Base-by-base conservation (phyloP, 352 stramenopile species). In the Phytophthora pseudosyringae region DNA sequence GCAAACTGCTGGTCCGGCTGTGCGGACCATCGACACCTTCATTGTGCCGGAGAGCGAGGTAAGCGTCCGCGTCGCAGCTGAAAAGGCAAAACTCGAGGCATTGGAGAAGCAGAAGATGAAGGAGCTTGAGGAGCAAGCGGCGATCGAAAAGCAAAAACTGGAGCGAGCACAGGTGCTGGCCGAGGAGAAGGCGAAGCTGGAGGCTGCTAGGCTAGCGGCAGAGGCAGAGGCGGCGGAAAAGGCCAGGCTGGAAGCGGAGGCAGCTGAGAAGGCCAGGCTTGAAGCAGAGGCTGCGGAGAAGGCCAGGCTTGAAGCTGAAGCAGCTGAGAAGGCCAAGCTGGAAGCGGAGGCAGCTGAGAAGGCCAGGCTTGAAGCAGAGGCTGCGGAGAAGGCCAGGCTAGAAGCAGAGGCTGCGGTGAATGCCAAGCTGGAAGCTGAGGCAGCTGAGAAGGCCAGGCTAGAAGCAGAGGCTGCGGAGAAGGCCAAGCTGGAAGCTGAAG, bases 61-160 rank as follows among this genome's bases (percentile, higher is more conserved):
- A 5, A 80, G 64, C 25, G 59, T 80, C 18, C 69, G 65, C 11
- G 73, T 81, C 3, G 64, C 65, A n/a, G 66, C 69, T n/a, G 73
- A 81, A 57, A 81, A 78, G 49, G 54, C 59, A 15, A 80, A 80
- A 51, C 60, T 81, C 4, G 73, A 81, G 57, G 73, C 73, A 16
- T 32, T 81, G 7, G 70, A 78, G 40, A 81, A 77, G 33, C 59
- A 78, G 36, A 79, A 79, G 40, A 63, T 69, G 59, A 72, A 71
- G 47, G 69, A 69, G 26, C 28, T 70, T 18, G 72, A 80, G 48
- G 69, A 57, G 28, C 64, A 71, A 47, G 54, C 38, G 31, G 64
- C 40, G 26, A 56, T 71, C 1, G 64, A 71, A 41, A 55, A 49
- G 43, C 45, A 66, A 12, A 80, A 78, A 35, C 55, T 58, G 26